phyloP scores from a whole-genome alignment of 1,284 basidiomycete genomes.

The Pascua sp. region DNA sequence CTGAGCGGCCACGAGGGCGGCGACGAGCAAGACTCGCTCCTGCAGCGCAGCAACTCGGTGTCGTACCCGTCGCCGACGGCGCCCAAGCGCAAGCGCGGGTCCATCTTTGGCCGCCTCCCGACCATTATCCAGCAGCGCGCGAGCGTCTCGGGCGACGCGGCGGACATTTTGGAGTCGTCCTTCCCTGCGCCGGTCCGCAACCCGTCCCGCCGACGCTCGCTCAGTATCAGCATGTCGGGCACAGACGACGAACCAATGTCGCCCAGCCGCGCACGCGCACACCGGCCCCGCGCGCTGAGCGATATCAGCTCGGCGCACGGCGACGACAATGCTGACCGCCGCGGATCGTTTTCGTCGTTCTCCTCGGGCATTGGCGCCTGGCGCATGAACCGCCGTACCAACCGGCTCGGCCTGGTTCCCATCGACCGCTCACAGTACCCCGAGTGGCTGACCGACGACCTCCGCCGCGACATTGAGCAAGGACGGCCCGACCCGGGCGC shows the following conservation, averaged over 20 bases:
- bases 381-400: slow-evolving; percentile 3
- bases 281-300: slow-evolving; percentile 20
- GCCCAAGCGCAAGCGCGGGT: slow-evolving; percentile 13
- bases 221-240: slow-evolving; percentile 4
- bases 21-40: slow-evolving; percentile 49
- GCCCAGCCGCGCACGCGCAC: slow-evolving; percentile 6
- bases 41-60: slow-evolving; percentile 8
- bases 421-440: slow-evolving; percentile 37
- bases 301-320: slow-evolving; percentile 27
- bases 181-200: slow-evolving; percentile 25
- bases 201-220: slow-evolving; percentile 14
- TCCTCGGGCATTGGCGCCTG: slow-evolving; percentile 24
- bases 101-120: slow-evolving; percentile 23
- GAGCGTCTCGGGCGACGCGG: slow-evolving; percentile 28
- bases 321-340: slow-evolving; percentile 27
- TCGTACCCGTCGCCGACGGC: not conserved
- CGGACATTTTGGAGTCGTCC: slow-evolving; percentile 45
- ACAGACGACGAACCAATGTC: slow-evolving; percentile 6
- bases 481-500: slow-evolving; percentile 10
- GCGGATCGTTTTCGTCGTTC: slow-evolving; percentile 40
- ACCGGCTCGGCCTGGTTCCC: slow-evolving; percentile 21
- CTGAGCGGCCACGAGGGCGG: slow-evolving; percentile 55
- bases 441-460: slow-evolving; percentile 23
- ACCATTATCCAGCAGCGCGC: slow-evolving; percentile 2
- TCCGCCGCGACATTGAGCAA: slow-evolving; percentile 6